Base-by-base conservation (phyloP, 202 grass and related monocot species). In the Setaria italica region DNA sequence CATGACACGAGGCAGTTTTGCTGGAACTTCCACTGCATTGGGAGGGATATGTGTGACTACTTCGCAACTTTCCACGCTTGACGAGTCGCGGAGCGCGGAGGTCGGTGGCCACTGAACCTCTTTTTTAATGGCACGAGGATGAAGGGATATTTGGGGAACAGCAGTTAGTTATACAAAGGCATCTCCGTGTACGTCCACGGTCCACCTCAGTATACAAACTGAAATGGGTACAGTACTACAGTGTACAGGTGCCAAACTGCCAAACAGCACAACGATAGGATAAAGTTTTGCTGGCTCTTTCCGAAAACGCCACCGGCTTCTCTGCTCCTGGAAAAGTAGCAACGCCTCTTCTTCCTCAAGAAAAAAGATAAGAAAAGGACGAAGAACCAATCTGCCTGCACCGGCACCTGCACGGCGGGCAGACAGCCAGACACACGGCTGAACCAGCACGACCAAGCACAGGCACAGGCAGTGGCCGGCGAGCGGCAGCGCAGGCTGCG, bases 101-200 rank as follows among this genome's bases (percentile, higher is more conserved):
- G 49, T 2, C 62, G 35, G 49, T 67, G 33, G 16, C 8, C 17
- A 30, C 70, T 67, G n/a, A 76, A n/a, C 33, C 30, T 7, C 43
- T 84, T 20, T 32, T 21, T 21, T 67, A 42, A 16, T 20, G 46
- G 19, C 70, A 55, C 34, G 33, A 45, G 7, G 35, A 55, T 21
- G 60, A 55, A 35, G 42, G 69, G 46, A 67, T 67, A 32, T 84
- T 55, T 67, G n/a, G 71, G 72, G 49, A 77, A 15, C 41, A 78
- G 60, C 76, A 17, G 41, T 19, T 63, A 1, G 75, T 46, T 62
- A 2, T 62, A 45, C 37, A 30, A 11, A 78, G 5, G 35, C 20
- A 77, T 41, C 29, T 82, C 11, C n/a, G 10, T 46, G 37, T 21
- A 47, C 21, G 15, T 41, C 32, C 43, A 34, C 21, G 15, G 25